Evolutionary conservation across 129 eudicot genomes (phyloP).

Genomic region (Calendula officinalis): DNA sequence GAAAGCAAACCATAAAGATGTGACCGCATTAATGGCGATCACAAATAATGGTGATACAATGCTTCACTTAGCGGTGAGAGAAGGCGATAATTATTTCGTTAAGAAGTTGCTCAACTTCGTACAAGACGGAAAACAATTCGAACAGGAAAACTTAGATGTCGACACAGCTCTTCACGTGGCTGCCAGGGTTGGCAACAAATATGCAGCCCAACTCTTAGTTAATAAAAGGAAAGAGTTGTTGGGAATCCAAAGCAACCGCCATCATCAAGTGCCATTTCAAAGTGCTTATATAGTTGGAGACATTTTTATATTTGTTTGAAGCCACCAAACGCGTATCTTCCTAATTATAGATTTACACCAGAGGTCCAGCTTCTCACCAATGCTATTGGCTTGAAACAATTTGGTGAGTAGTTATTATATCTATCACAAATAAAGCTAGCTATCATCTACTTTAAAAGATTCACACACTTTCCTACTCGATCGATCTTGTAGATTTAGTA

Average conservation of each 20-base stretch:
- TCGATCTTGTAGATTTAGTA: constrained; percentile 9
- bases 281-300: not conserved
- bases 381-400: not conserved
- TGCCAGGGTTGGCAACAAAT: constrained; percentile 16
- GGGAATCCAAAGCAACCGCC: not conserved
- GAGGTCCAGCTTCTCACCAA: not conserved
- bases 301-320: not conserved
- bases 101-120: not conserved
- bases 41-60: not conserved
- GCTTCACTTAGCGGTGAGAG: constrained; percentile 20
- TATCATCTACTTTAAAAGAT: not conserved
- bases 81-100: constrained; percentile 11
- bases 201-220: constrained; percentile 15
- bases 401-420: constrained; percentile 3
- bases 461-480: not conserved
- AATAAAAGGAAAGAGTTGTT: not conserved
- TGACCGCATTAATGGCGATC: not conserved
- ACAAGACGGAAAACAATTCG: not conserved
- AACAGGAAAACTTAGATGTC: not conserved
- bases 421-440: not conserved
- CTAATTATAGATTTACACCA: not conserved
- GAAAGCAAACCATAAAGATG: constrained; percentile 14
- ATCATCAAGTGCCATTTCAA: not conserved
- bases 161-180: constrained; percentile 22
- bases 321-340: not conserved